These are phyloP conservation scores for Fusarium nygamai DNA, from an alignment of 2,329 filamentous ascomycete species.

Conservation along the genomic window DNA sequence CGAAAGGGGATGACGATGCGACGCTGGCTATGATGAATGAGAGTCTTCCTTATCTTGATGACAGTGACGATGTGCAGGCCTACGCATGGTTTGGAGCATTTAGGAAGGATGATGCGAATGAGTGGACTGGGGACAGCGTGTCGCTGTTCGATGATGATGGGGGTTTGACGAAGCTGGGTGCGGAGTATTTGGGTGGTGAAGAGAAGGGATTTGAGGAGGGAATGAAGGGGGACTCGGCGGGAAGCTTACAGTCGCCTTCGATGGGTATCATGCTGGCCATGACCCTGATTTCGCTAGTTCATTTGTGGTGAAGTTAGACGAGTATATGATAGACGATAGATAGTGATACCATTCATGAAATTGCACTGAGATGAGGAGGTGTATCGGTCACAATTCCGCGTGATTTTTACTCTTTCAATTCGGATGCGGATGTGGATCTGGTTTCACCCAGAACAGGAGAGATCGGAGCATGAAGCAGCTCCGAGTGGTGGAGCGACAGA, in stretches of 20 bases:
- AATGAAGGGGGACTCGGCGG: slow-evolving; percentile 31
- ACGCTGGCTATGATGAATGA: slow-evolving; percentile 54
- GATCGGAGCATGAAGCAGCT: not conserved
- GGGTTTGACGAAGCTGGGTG: slow-evolving; percentile 51
- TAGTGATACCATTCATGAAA: slow-evolving; percentile 17
- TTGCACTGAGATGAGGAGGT: not conserved
- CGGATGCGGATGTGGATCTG: not conserved
- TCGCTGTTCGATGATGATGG: slow-evolving; percentile 51
- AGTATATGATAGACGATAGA: not conserved
- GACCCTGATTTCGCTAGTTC: not conserved
- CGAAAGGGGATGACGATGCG: slow-evolving; percentile 46
- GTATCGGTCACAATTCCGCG: fast-evolving
- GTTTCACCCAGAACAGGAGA: fast-evolving
- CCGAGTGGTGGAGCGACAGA: not conserved
- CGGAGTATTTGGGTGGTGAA: slow-evolving; percentile 52
- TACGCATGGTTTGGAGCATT: slow-evolving; percentile 57
- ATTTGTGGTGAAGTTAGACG: slow-evolving; percentile 7
- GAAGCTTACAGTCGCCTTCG: not conserved
- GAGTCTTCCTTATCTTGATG: slow-evolving; percentile 50
- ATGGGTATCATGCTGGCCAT: not conserved
- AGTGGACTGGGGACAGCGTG: slow-evolving; percentile 52
- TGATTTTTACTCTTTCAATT: not conserved
- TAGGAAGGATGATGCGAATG: slow-evolving; percentile 50
- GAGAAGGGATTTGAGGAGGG: slow-evolving; percentile 51
- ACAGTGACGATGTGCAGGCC: slow-evolving; percentile 46